Percentiles rank a stretch among this genome's conserved stretches.
phyloP scores from a whole-genome alignment of 164 flowering plant species.

The Chimonanthus praecox region DNA sequence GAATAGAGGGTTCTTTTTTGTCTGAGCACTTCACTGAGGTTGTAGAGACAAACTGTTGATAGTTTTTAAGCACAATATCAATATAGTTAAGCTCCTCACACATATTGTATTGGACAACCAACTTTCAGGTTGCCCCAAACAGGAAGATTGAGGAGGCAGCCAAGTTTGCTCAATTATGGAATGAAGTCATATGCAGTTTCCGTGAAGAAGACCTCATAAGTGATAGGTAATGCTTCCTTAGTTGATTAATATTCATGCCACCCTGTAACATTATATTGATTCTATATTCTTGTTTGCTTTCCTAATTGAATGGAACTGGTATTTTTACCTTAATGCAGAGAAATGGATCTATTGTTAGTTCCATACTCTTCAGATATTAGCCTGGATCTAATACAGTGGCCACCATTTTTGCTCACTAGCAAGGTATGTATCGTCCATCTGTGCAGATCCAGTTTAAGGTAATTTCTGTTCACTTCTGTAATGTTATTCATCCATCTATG shows the following conservation, averaged over 20 bases:
- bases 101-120: slow-evolving; percentile 3
- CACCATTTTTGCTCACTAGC: slow-evolving; percentile 96
- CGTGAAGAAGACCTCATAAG: slow-evolving; percentile 96
- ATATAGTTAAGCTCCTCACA: slow-evolving; percentile 2
- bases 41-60: not conserved
- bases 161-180: slow-evolving; percentile 96
- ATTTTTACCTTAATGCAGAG: slow-evolving; percentile 45
- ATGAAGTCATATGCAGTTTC: slow-evolving; percentile 84
- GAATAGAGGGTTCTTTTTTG: slow-evolving; percentile 20
- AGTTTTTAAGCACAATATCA: not conserved
- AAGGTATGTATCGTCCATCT: slow-evolving; percentile 42
- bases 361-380: slow-evolving; percentile 91
- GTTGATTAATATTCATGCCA: not conserved
- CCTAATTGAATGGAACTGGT: slow-evolving; percentile 17
- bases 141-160: slow-evolving; percentile 89
- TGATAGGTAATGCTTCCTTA: slow-evolving; percentile 66
- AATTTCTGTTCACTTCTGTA: slow-evolving; percentile 7
- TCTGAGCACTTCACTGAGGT: slow-evolving; percentile 43
- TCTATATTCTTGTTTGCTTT: not conserved
- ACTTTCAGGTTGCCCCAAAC: slow-evolving; percentile 56
- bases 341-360: slow-evolving; percentile 88
- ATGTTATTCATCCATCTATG: slow-evolving; percentile 15
- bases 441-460: not conserved
- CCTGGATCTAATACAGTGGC: slow-evolving; percentile 92
- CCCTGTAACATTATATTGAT: slow-evolving; percentile 5